phyloP scores from a whole-genome alignment of 495 filamentous ascomycete species.

The Xylaria sp. region DNA sequence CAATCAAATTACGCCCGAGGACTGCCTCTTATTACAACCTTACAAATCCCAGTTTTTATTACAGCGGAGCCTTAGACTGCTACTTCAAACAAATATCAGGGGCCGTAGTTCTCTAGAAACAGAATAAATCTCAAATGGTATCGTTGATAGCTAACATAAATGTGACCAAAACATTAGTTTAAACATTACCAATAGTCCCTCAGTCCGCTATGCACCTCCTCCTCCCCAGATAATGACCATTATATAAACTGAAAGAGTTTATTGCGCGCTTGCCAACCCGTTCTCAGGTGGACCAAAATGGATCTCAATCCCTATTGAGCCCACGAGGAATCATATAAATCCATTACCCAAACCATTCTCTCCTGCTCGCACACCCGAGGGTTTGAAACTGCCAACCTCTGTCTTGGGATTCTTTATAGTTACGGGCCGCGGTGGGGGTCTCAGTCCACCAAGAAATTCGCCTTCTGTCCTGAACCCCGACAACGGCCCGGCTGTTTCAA shows the following conservation, averaged over 20 bases:
- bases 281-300: neutral
- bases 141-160: slow-evolving; percentile 21
- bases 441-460: slow-evolving; percentile 4
- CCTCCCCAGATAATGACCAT: neutral
- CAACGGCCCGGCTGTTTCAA: slow-evolving; percentile 28
- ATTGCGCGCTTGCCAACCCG: neutral
- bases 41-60: neutral
- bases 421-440: slow-evolving; percentile 31
- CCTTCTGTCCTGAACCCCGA: neutral
- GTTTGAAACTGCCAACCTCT: slow-evolving; percentile 26
- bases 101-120: neutral
- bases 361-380: slow-evolving; percentile 22
- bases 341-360: slow-evolving; percentile 33
- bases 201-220: slow-evolving; percentile 22
- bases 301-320: neutral
- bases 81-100: neutral
- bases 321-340: slow-evolving; percentile 29
- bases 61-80: neutral
- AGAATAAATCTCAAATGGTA: slow-evolving; percentile 28
- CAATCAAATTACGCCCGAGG: neutral
- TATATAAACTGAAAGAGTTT: slow-evolving; percentile 1
- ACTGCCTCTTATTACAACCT: neutral
- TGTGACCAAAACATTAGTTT: slow-evolving; percentile 22
- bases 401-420: slow-evolving; percentile 21
- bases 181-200: slow-evolving; percentile 25